Evolutionary conservation across 2,329 filamentous ascomycete species (phyloP), one percentile per base, ranked within the genome.

Genomic region (Clonostachys rosea): DNA sequence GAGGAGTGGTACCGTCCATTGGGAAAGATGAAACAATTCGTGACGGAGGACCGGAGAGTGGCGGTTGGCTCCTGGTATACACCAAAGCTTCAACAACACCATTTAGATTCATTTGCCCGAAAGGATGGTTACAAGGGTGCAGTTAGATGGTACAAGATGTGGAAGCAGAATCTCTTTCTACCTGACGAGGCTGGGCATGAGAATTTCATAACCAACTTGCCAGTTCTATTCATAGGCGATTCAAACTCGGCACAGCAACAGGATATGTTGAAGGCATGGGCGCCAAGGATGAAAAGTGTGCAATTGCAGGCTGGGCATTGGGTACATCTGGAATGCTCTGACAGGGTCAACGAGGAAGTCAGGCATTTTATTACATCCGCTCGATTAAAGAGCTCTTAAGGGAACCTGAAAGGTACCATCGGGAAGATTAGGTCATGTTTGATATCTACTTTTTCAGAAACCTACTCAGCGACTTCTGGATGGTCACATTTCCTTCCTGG

Each of bases 241-340:
- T 9, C 40, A 7, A 50, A 54, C 5, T 53, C 56, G 0, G 46
- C 46, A 1, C 57, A 62, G 40, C 60, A 60, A 41, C 34, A 47
- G 9, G 49, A 57, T n/a, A 59, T 63, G 55, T 24, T 63, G 2
- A 47, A 51, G 10, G 47, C 52, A 6, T 64, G 62, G 61, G 24
- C 54, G 2, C 44, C 50, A 0, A 45, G 71, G 8, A 52, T 77
- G 40, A 70, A 66, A 1, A 65, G 69, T 16, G 61, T 58, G 9
- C 56, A 46, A 20, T 30, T 70, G 2, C 54, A 64, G 6, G 54
- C 59, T 1, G 61, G 64, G 0, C 68, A 71, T 52, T 69, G 65
- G 59, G 48, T 61, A 3, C 59, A 63, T 8, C 44, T 65, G 6
- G 66, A 71, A 49, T 50, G 43, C 2, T 47, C 56, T 30, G 9